A percentile compares a stretch with the other conserved stretches of the same genome.
These are phyloP conservation scores for Geranium incanum DNA, from an alignment of 441 rosid genomes.

Conservation along the genomic window DNA sequence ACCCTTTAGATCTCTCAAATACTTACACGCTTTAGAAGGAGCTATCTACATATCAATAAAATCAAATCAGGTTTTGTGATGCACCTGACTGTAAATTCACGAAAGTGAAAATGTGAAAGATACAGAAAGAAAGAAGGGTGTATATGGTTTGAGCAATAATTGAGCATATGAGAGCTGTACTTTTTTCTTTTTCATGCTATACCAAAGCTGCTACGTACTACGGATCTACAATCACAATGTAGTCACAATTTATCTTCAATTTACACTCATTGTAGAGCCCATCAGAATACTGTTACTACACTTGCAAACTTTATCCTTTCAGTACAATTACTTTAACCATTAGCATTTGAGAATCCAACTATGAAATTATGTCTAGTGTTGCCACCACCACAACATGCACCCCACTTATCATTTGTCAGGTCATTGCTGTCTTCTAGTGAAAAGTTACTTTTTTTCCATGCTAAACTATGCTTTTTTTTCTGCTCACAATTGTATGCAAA, in stretches of 20 bases:
- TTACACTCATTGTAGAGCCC: no score
- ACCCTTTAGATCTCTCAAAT: not conserved
- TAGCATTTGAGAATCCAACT: not conserved
- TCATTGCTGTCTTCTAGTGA: not conserved
- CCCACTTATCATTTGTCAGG: not conserved
- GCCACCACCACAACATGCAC: not conserved
- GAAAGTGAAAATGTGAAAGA: not conserved
- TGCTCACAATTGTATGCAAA: not conserved
- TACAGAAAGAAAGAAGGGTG: not conserved
- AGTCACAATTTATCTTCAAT: not conserved
- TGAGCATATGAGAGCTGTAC: not conserved
- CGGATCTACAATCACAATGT: not conserved
- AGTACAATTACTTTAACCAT: not conserved
- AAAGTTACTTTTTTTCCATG: not conserved
- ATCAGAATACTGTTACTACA: no score
- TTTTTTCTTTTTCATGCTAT: not conserved
- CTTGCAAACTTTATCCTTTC: not conserved
- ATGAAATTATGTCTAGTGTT: not conserved
- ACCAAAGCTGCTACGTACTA: not conserved
- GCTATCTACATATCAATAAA: not conserved
- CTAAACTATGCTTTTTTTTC: not conserved
- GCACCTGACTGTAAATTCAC: not conserved
- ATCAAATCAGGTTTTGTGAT: not conserved
- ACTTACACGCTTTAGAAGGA: not conserved
- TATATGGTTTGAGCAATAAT: not conserved